A percentile compares a stretch with the other conserved stretches of the same genome.
These are phyloP conservation scores for Eremomyces bilateralis DNA, from an alignment of 495 filamentous ascomycete genomes.

Conservation along the genomic window DNA sequence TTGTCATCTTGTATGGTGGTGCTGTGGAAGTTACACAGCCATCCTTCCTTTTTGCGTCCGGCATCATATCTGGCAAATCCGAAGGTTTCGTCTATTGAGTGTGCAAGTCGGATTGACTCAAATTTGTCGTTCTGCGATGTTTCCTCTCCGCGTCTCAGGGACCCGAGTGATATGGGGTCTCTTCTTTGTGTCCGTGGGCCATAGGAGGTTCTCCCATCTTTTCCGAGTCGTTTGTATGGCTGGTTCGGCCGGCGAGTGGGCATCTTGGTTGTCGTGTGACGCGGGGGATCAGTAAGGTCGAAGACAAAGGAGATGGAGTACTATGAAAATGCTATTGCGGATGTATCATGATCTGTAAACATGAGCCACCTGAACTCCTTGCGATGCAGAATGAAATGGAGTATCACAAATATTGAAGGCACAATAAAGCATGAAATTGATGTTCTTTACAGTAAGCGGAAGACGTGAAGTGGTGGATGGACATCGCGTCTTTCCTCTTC, in stretches of 20 bases:
- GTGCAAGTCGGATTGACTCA: slow-evolving; percentile 62
- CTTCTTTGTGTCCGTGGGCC: slow-evolving; percentile 39
- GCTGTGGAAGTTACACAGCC: slow-evolving; percentile 87
- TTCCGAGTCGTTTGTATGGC: slow-evolving; percentile 15
- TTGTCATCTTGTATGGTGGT: slow-evolving; percentile 74
- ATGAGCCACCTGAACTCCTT: too few species aligned
- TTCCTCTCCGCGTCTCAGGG: slow-evolving; percentile 53
- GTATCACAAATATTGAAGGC: too few species aligned
- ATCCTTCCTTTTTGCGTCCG: slow-evolving; percentile 66
- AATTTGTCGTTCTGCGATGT: slow-evolving; percentile 72
- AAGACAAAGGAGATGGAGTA: too few species aligned
- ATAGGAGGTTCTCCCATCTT: slow-evolving; percentile 21
- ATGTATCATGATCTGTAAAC: too few species aligned
- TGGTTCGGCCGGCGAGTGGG: slow-evolving; percentile 29
- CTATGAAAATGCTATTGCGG: too few species aligned
- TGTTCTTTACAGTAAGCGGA: too few species aligned
- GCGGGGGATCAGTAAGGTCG: too few species aligned
- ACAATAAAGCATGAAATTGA: too few species aligned
- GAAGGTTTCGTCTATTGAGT: slow-evolving; percentile 83
- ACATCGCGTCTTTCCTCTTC: too few species aligned
- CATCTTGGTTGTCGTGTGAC: slow-evolving; percentile 30
- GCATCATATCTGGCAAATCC: slow-evolving; percentile 85
- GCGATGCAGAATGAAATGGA: too few species aligned
- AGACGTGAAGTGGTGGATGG: too few species aligned
- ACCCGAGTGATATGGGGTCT: slow-evolving; percentile 24